These are phyloP conservation scores for Didymosphaeria variabile DNA, from an alignment of 2,329 filamentous ascomycete genomes.

Conservation along the genomic window DNA sequence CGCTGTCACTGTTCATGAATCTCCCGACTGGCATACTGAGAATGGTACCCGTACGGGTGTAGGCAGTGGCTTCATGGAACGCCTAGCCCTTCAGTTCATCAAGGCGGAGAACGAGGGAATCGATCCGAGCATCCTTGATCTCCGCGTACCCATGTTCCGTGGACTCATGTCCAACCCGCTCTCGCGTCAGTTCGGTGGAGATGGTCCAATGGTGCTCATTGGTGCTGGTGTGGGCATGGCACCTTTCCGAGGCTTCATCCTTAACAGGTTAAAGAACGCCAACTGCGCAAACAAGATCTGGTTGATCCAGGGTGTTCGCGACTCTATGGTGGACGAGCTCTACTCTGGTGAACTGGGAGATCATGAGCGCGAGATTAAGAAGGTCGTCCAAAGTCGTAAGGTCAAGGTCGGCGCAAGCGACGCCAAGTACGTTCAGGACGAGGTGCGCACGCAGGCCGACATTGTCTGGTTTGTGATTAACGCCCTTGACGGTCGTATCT, in stretches of 20 bases:
- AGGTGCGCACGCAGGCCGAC: conserved; percentile 88
- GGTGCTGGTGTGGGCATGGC: conserved; percentile 96
- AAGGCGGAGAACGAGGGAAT: conserved; percentile 68
- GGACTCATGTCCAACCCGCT: conserved; percentile 97
- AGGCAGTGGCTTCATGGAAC: conserved; percentile 92
- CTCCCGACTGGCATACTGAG: conserved; percentile 77
- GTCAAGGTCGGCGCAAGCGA: conserved; percentile 62
- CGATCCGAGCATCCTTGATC: conserved; percentile 61
- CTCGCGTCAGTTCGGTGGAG: conserved; percentile 87
- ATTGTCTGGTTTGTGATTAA: conserved; percentile 99
- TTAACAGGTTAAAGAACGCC: conserved; percentile 89
- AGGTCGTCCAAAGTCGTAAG: conserved; percentile 60
- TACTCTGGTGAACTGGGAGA: conserved; percentile 97
- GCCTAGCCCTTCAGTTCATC: conserved; percentile 77
- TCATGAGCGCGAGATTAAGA: conserved; percentile 70
- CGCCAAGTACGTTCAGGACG: conserved; percentile 94
- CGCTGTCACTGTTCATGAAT: conserved; percentile 94
- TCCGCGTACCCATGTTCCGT: conserved; percentile 96
- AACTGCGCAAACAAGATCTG: conserved; percentile 98
- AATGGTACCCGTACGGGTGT: conserved; percentile 74
- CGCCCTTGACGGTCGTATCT: conserved; percentile 91
- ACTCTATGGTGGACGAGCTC: conserved; percentile 92
- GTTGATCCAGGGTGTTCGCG: conserved; percentile 94
- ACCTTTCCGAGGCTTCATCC: conserved; percentile 96
- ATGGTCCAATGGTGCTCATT: conserved; percentile 97